Evolutionary conservation across 768 basidiomycete genomes (phyloP).

Genomic region (Pisolithus albus): DNA sequence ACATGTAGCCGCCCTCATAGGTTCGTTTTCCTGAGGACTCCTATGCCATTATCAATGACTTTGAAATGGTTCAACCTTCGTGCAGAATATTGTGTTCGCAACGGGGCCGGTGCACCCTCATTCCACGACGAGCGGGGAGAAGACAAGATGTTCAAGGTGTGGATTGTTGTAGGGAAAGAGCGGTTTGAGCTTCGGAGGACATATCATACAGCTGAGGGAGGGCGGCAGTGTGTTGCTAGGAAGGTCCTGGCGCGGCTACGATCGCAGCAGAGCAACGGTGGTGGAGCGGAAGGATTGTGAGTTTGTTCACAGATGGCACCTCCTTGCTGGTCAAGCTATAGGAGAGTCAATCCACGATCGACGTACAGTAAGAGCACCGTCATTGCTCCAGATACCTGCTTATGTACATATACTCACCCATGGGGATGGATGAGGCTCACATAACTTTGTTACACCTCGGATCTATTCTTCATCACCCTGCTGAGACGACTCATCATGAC

Average conservation of each 20-base stretch:
- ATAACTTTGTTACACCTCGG: too few relatives aligned
- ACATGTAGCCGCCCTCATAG: conserved; percentile 12
- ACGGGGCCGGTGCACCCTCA: conserved; percentile 22
- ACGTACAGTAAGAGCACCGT: too few relatives aligned
- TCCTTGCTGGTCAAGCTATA: too few relatives aligned
- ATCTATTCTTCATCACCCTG: too few relatives aligned
- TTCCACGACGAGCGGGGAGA: conserved; percentile 25
- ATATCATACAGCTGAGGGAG: conserved; percentile 33
- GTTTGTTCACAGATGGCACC: too few relatives aligned
- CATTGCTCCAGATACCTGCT: too few relatives aligned
- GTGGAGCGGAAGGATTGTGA: not conserved
- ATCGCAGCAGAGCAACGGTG: conserved; percentile 7
- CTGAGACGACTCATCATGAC: not conserved
- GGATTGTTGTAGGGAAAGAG: conserved; percentile 41
- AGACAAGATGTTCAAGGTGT: conserved; percentile 30
- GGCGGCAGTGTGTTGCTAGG: conserved; percentile 39
- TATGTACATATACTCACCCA: not conserved
- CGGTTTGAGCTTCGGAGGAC: conserved; percentile 38
- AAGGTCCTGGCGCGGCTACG: conserved; percentile 36
- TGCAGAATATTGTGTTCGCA: conserved; percentile 18
- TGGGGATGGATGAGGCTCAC: too few relatives aligned
- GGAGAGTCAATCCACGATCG: too few relatives aligned
- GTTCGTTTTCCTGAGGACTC: not conserved
- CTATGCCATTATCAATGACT: not conserved
- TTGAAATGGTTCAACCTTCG: not conserved